Base-by-base conservation (phyloP, 306 rosid genomes). In the Cajanus cajan region DNA sequence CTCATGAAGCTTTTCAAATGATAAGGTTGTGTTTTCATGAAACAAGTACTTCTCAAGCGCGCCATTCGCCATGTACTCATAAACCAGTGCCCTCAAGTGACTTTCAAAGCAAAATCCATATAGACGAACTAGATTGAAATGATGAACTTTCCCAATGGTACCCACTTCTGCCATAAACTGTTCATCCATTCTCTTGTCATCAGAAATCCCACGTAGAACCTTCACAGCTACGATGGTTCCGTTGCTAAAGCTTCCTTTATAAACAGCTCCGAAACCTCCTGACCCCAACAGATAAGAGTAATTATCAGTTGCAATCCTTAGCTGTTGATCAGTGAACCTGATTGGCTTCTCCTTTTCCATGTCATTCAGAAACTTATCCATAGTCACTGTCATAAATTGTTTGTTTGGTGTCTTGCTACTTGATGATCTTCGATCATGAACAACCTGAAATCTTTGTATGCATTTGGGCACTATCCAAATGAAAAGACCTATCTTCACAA, bases 231-330 rank as follows among this genome's bases (percentile, higher is more conserved):
- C 47, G 0, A 31, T 18, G 16, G 71, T 65, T 67, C 82, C 89
- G 11, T 69, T 8, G 2, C 12, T 34, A 12, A 50, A 21, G 13
- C n/a, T 48, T 50, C 76, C 76, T 16, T 71, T 48, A 0, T 47
- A 87, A 34, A 85, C 80, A n/a, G 18, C 9, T 43, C 88, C 87
- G 1, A 79, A 82, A 4, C 85, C 82, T 41, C 88, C 83, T 2
- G 82, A 67, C 0, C 89, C 89, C 19, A 83, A 58, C 43, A 65
- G 12, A 24, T 65, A 65, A 8, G 80, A 31, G 66, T 64, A 83
- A 21, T 73, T 57, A 13, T 73, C 68, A 4, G 85, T 85, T 24
- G 85, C 88, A 11, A 55, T 67, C 54, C 68, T 13, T 21, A 73
- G 55, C 24, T 37, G 52, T 8, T 36, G 39, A 19, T 22, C 12